Percentiles rank a stretch among this genome's conserved stretches.
These are phyloP conservation scores for Madurella fahalii DNA, from an alignment of 2,329 filamentous ascomycete species.

Conservation along the genomic window DNA sequence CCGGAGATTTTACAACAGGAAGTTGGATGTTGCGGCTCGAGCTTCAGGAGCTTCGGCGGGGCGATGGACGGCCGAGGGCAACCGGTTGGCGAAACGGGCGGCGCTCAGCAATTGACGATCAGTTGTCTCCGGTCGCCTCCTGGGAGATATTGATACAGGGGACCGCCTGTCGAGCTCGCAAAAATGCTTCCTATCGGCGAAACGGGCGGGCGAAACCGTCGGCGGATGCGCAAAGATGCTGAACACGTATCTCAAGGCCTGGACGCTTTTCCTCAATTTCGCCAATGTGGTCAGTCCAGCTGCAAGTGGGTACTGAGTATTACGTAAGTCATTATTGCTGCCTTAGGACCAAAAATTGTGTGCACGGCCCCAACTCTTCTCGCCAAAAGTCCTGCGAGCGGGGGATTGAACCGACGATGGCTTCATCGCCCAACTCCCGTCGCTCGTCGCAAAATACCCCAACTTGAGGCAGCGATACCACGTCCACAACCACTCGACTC, in stretches of 20 bases:
- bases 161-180: not conserved
- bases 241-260: conserved; percentile 26
- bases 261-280: conserved; percentile 25
- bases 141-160: not conserved
- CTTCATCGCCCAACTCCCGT: no score
- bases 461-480: no score
- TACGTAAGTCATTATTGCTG: conserved; percentile 19
- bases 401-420: no score
- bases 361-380: not conserved
- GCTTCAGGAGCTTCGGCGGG: conserved; percentile 23
- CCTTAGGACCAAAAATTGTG: conserved; percentile 2
- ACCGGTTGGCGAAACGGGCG: conserved; percentile 12
- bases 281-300: conserved; percentile 27
- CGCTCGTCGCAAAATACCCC: no score
- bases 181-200: conserved; percentile 3
- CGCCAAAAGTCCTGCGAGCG: no score
- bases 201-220: conserved; percentile 8
- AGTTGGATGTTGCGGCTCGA: conserved; percentile 17
- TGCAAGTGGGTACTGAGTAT: conserved; percentile 18
- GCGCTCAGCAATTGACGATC: conserved; percentile 10
- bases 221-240: conserved; percentile 19
- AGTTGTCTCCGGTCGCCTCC: not conserved
- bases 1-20: conserved; percentile 1
- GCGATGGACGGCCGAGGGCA: conserved; percentile 7
- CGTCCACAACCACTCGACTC: no score